Base-by-base conservation (phyloP, 1,284 basidiomycete genomes). In the Fomitiporia mediterranea region DNA sequence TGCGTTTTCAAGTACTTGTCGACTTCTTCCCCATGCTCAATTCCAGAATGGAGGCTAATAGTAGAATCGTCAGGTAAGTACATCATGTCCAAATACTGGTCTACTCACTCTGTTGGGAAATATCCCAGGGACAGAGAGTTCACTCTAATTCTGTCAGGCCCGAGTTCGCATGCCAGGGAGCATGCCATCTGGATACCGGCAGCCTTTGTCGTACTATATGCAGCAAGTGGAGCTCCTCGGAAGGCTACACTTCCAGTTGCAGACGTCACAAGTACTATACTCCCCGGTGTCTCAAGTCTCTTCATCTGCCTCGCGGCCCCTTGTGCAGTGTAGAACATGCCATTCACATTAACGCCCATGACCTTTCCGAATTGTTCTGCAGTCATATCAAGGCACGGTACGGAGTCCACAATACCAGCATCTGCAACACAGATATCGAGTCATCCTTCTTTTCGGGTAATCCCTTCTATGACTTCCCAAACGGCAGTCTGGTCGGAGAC, bases 161-260 rank as follows among this genome's bases (percentile, higher is more conserved):
- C 89, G 55, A 91, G 81, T 68, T 94, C 91, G 67, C 86, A 88
- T 2, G 91, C 91, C 78, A 92, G 81, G 70, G 86, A 91, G 60
- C 89, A 80, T 19, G 75, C 84, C 83, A 91, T 89, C 70, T 93
- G 90, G 46, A 90, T 69, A 4, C 92, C 86, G 1, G 85, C 91
- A 1, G 86, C 83, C 71, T 93, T 93, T 71, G 85, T 88, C 51
- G 83, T 78, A 70, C 91, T 91, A 73, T 91, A 91, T 19, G 86
- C 82, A 48, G 84, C 78, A 84, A 86, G 90, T 15, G 82, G 78
- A 62, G 83, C 80, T 58, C 79, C 84, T 83, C 86, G 62, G 40
- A 43, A 51, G 17, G 47, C 34, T 61, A 94, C 83, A 51, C 83
- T 84, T 11, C 90, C 91, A 46, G 86, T 25, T 88, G 94, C 92